These are phyloP conservation scores for Leccinum fuscescens DNA, from an alignment of 1,284 basidiomycete species.

Conservation along the genomic window DNA sequence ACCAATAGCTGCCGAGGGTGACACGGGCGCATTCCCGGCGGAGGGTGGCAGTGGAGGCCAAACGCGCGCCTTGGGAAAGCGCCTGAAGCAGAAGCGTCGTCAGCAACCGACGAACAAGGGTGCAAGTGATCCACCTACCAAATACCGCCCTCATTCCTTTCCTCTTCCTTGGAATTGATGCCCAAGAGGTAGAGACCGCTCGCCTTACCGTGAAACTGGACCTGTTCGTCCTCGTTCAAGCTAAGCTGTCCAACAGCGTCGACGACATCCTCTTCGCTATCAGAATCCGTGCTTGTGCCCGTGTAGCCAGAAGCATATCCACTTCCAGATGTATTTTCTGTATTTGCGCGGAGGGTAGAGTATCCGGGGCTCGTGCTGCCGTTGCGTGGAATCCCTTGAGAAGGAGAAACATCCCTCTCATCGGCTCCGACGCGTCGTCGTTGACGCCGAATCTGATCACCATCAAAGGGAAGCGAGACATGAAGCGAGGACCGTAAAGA, in stretches of 20 bases:
- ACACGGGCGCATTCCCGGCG: conserved; percentile 11
- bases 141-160: conserved; percentile 74
- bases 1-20: conserved; percentile 10
- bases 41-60: conserved; percentile 67
- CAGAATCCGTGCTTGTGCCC: conserved; percentile 35
- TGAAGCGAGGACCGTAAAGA: conserved; percentile 7
- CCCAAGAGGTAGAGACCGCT: conserved; percentile 79
- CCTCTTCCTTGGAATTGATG: conserved; percentile 56
- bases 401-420: conserved; percentile 9
- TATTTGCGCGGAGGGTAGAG: conserved; percentile 14
- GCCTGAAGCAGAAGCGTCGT: conserved; percentile 43
- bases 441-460: conserved; percentile 29
- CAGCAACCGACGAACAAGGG: neutral
- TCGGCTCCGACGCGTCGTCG: conserved; percentile 7
- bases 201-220: conserved; percentile 76
- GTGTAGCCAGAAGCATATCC: conserved; percentile 30
- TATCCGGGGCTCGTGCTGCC: conserved; percentile 19
- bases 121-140: conserved; percentile 48
- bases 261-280: conserved; percentile 52
- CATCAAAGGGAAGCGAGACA: conserved; percentile 20
- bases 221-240: conserved; percentile 79
- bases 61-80: conserved; percentile 42
- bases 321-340: conserved; percentile 9
- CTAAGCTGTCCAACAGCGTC: conserved; percentile 81
- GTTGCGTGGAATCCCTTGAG: conserved; percentile 7